Evolutionary conservation across 169 alveolate species (phyloP), one percentile per base, ranked within the genome.

Genomic region (Eimeria praecox): DNA sequence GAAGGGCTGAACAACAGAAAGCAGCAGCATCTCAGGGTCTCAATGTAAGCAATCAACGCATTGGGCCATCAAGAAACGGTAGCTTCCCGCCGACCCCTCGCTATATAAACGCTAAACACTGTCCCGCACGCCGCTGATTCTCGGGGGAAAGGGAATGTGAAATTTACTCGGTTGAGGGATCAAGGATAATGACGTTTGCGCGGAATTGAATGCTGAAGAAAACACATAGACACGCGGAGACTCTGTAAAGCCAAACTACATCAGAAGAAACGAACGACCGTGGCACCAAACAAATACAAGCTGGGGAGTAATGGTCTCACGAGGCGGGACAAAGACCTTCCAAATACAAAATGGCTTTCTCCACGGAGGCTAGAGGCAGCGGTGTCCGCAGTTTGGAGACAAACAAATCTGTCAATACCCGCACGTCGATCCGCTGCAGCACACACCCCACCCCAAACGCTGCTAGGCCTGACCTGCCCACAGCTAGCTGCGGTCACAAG

Each of bases 371-470:
- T 42, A 62, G 66, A 87, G 93, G 42, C 78, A 87, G n/a, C 3
- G 93, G 93, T 4, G 82, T 87, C 46, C 78, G 62, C 49, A 87
- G 82, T 22, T 62, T 87, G 16, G 93, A 87, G 20, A 87, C 93
- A 62, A 87, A 87, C 62, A 87, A 33, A 59, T 87, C 93, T 5
- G 93, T 87, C 27, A 87, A 49, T 66, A 87, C 93, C 82, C 93
- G 40, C 56, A 87, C 49, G 64, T 87, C 93, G 42, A 87, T 87
- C 64, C 93, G 82, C 93, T 87, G 78, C 93, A 87, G 35, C 64
- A 87, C n/a, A n/a, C n/a, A 82, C 44, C 52, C 44, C n/a, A 18
- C 42, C 30, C 69, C 69, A 80, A 52, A 71, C 49, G 35, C 22
- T 85, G 24, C 22, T 10, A 44, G 3, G 62, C 30, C 44, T 78